These are phyloP conservation scores for Trametes meyenii DNA, from an alignment of 768 basidiomycete species.

Conservation along the genomic window DNA sequence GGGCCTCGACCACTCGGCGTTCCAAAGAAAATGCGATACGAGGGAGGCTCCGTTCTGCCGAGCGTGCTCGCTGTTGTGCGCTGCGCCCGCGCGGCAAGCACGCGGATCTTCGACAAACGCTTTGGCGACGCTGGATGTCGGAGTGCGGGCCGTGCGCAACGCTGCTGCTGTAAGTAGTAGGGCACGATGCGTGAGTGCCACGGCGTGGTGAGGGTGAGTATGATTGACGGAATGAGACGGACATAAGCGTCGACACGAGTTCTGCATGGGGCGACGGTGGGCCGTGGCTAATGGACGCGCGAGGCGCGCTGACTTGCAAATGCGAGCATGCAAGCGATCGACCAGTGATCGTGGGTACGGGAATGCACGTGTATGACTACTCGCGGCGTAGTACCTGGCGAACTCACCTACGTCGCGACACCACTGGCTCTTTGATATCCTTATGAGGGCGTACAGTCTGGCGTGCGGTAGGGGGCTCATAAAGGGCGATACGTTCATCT, in stretches of 20 bases:
- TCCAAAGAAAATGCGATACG: not conserved
- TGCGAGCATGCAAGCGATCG: too few species aligned
- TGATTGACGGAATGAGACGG: not conserved
- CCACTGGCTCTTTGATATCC: too few species aligned
- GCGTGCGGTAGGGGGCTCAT: too few species aligned
- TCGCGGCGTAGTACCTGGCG: too few species aligned
- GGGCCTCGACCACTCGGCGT: conserved; percentile 1
- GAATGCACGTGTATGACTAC: too few species aligned
- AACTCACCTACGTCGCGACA: too few species aligned
- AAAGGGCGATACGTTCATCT: too few species aligned
- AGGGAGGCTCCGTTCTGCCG: not conserved
- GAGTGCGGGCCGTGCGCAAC: not conserved
- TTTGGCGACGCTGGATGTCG: not conserved
- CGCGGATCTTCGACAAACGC: conserved; percentile 9
- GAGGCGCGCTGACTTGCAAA: too few species aligned
- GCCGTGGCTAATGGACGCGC: not conserved
- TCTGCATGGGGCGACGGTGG: not conserved
- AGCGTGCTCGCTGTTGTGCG: not conserved
- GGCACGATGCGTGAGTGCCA: too few species aligned
- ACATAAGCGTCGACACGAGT: not conserved
- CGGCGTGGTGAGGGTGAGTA: not conserved
- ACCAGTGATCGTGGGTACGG: too few species aligned
- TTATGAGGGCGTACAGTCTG: too few species aligned
- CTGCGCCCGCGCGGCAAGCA: not conserved
- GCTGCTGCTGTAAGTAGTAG: too few species aligned